A percentile compares a stretch with the other conserved stretches of the same genome.
Conservation (phyloP, 116 monocot genomes). For the Thalassia testudinum region DNA sequence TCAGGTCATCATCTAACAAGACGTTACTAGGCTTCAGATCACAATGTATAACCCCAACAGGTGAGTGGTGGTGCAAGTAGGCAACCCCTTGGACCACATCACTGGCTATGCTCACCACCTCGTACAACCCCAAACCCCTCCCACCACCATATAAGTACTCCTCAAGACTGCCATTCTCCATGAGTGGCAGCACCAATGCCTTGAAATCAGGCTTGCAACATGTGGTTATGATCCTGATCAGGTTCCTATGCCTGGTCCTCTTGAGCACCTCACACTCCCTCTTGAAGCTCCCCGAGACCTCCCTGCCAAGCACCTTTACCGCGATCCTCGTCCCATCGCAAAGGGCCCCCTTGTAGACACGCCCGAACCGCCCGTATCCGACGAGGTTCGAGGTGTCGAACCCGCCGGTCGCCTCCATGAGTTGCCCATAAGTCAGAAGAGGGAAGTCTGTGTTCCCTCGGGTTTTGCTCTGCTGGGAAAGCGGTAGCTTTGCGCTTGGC, state of each 20-base stretch:
- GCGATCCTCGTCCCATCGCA: conserved; percentile 34
- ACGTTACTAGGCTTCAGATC: conserved; percentile 75
- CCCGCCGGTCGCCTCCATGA: conserved; percentile 52
- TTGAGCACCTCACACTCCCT: conserved; percentile 67
- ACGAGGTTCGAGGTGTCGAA: conserved; percentile 42
- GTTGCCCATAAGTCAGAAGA: conserved; percentile 49
- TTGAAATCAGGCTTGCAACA: conserved; percentile 69
- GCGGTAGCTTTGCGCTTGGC: neutral
- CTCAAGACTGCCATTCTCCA: conserved; percentile 74
- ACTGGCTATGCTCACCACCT: conserved; percentile 43
- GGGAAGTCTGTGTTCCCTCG: conserved; percentile 23
- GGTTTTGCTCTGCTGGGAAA: conserved; percentile 5
- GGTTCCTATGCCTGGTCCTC: conserved; percentile 57
- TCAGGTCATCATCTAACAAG: conserved; percentile 63
- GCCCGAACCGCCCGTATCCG: conserved; percentile 60
- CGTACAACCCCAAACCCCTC: conserved; percentile 2
- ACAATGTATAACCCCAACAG: conserved; percentile 59
- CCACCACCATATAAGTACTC: conserved; percentile 24
- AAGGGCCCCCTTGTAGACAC: conserved; percentile 53
- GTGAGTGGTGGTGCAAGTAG: conserved; percentile 77
- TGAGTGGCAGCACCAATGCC: conserved; percentile 61
- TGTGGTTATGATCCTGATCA: conserved; percentile 69
- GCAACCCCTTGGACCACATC: conserved; percentile 73
- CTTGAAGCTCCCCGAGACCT: conserved; percentile 11
- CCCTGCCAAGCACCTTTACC: conserved; percentile 49